These are phyloP conservation scores for Saturnispora galanensis DNA, from an alignment of 805 yeast genomes.

Conservation along the genomic window DNA sequence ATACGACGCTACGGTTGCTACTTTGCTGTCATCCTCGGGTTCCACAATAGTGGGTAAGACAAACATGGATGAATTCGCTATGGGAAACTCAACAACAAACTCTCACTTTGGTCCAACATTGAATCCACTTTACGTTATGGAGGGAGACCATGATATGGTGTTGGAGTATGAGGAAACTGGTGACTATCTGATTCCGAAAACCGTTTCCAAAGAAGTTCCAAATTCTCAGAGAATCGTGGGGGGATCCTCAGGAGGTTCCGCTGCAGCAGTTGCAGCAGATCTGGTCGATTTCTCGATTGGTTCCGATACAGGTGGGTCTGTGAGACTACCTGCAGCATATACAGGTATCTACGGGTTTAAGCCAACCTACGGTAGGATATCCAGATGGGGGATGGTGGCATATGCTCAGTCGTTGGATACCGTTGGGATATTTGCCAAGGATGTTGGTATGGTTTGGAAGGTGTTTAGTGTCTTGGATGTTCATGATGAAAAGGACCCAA, in stretches of 20 bases:
- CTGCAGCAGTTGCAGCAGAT: slow-evolving; percentile 77
- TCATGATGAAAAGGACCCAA: slow-evolving; percentile 72
- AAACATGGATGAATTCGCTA: slow-evolving; percentile 94
- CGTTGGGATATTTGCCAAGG: slow-evolving; percentile 68
- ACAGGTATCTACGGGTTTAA: slow-evolving; percentile 81
- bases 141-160: slow-evolving; percentile 16
- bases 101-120: slow-evolving; percentile 47
- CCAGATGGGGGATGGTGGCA: slow-evolving; percentile 85
- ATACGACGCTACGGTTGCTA: slow-evolving; percentile 66
- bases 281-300: slow-evolving; percentile 73
- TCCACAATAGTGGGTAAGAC: slow-evolving; percentile 63
- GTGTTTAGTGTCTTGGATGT: slow-evolving; percentile 51
- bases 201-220: neutral
- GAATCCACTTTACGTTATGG: slow-evolving; percentile 34
- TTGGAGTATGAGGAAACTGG: slow-evolving; percentile 15
- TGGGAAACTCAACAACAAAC: slow-evolving; percentile 72
- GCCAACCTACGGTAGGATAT: slow-evolving; percentile 86
- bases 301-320: slow-evolving; percentile 97
- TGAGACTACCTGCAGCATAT: slow-evolving; percentile 84
- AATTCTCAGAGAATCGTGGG: slow-evolving; percentile 47
- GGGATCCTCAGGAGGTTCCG: slow-evolving; percentile 95
- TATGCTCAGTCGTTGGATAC: slow-evolving; percentile 94
- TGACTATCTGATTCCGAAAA: slow-evolving; percentile 4
- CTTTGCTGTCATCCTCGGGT: slow-evolving; percentile 43
- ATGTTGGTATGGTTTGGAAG: slow-evolving; percentile 32